These are phyloP conservation scores for Diaporthe sp. DNA, from an alignment of 2,329 filamentous ascomycete species.

Conservation along the genomic window DNA sequence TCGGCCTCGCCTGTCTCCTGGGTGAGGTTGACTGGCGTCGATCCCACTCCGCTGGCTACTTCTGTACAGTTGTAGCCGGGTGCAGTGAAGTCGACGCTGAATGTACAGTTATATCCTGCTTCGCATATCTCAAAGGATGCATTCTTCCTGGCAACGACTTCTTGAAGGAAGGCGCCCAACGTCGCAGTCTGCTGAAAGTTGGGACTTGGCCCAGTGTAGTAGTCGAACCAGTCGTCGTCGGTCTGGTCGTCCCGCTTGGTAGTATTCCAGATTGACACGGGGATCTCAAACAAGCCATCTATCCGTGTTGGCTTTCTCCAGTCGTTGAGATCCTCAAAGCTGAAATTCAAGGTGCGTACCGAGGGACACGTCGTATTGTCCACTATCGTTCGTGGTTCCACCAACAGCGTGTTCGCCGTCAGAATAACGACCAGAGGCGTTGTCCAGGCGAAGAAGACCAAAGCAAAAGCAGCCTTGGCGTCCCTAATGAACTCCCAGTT, in stretches of 20 bases:
- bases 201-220: constrained; percentile 44
- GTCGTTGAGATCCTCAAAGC: constrained; percentile 43
- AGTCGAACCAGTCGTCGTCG: constrained; percentile 46
- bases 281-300: constrained; percentile 42
- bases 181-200: constrained; percentile 41
- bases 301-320: constrained; percentile 43
- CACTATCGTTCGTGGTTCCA: constrained; percentile 41
- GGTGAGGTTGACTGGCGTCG: constrained; percentile 42
- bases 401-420: constrained; percentile 46
- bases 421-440: constrained; percentile 48
- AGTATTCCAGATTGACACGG: constrained; percentile 46
- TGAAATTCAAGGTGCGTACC: constrained; percentile 48
- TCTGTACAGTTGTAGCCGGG: constrained; percentile 56
- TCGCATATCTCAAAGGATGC: constrained; percentile 53
- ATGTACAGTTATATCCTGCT: constrained; percentile 55
- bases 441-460: constrained; percentile 45
- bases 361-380: constrained; percentile 39
- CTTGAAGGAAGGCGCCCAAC: constrained; percentile 42
- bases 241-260: constrained; percentile 41
- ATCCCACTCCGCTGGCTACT: constrained; percentile 47
- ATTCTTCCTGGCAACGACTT: constrained; percentile 44
- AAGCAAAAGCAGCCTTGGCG: constrained; percentile 58
- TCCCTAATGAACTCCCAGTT: constrained; percentile 51
- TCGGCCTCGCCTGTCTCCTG: constrained; percentile 45
- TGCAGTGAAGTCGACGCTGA: constrained; percentile 50